Percentiles rank a stretch among this genome's conserved stretches.
Evolutionary conservation across 106 monocot genomes (phyloP).

Genomic region (Dactylorhiza incarnata): DNA sequence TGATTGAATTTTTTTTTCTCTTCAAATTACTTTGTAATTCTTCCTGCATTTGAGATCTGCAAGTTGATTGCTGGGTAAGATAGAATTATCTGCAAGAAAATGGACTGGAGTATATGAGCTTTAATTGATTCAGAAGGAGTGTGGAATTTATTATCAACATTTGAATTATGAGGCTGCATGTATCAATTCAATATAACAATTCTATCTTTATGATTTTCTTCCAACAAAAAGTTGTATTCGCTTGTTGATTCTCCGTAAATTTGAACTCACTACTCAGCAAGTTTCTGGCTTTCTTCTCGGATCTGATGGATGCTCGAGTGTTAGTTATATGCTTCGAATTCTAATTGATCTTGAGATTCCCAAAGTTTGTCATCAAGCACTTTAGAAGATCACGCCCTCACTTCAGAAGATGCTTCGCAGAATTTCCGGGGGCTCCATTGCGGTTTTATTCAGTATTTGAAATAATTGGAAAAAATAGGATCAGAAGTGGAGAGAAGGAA

Average conservation of each 20-base stretch:
- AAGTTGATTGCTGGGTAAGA: neutral
- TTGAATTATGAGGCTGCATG: neutral
- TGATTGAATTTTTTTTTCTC: neutral
- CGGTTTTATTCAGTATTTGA: too few species aligned
- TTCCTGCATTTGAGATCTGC: neutral
- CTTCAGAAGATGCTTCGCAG: too few species aligned
- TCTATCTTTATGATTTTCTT: neutral
- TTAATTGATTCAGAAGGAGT: neutral
- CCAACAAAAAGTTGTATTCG: neutral
- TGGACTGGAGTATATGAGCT: neutral
- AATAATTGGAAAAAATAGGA: neutral
- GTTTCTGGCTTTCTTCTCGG: too few species aligned
- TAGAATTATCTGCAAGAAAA: neutral
- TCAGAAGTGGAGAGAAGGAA: neutral
- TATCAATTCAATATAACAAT: neutral
- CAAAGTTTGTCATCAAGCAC: too few species aligned
- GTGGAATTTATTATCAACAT: neutral
- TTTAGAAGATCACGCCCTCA: too few species aligned
- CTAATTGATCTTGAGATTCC: too few species aligned
- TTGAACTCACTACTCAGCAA: neutral
- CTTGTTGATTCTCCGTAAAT: neutral
- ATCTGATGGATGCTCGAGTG: too few species aligned
- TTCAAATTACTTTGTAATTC: too few species aligned
- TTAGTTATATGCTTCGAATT: too few species aligned
- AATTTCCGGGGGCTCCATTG: too few species aligned